Percentiles rank a stretch among this genome's conserved stretches.
Conservation (phyloP, 176 grass and related monocot genomes). For the Ensete glaucum region DNA sequence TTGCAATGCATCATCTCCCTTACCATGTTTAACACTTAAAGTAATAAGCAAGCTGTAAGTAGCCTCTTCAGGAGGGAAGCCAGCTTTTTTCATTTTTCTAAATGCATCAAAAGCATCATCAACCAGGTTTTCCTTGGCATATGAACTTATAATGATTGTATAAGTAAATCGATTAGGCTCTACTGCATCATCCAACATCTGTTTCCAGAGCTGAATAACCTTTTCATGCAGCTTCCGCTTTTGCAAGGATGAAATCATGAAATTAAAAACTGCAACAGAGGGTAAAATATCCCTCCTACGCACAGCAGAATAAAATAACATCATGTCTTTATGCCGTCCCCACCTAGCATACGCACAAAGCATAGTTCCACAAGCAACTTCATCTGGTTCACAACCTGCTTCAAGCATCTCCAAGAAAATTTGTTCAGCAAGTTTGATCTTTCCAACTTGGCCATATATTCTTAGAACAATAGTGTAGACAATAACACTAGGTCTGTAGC, state of each 20-base stretch:
- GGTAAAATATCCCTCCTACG: constrained; percentile 46
- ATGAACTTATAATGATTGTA: constrained; percentile 53
- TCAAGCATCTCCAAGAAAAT: constrained; percentile 94
- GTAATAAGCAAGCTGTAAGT: constrained; percentile 64
- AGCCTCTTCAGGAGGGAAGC: constrained; percentile 43
- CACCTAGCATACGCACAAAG: constrained; percentile 80
- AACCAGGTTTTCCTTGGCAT: constrained; percentile 39
- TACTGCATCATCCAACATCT: constrained; percentile 47
- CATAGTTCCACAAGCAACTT: constrained; percentile 82
- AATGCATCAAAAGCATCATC: constrained; percentile 57
- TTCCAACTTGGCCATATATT: constrained; percentile 54
- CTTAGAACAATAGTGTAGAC: constrained; percentile 81
- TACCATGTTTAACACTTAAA: constrained; percentile 45
- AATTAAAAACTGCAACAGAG: constrained; percentile 61
- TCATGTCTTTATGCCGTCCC: constrained; percentile 68
- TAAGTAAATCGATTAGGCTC: constrained; percentile 60
- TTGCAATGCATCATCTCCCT: constrained; percentile 44
- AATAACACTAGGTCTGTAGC: constrained; percentile 77
- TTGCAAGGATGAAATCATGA: constrained; percentile 92
- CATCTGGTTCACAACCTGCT: constrained; percentile 63
- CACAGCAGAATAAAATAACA: constrained; percentile 62
- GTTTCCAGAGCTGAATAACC: constrained; percentile 65
- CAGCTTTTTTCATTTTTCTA: constrained; percentile 41
- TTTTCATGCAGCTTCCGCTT: constrained; percentile 72
- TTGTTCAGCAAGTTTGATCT: constrained; percentile 70